phyloP scores from a whole-genome alignment of 2,329 filamentous ascomycete species.

The Didymella keratinophila region DNA sequence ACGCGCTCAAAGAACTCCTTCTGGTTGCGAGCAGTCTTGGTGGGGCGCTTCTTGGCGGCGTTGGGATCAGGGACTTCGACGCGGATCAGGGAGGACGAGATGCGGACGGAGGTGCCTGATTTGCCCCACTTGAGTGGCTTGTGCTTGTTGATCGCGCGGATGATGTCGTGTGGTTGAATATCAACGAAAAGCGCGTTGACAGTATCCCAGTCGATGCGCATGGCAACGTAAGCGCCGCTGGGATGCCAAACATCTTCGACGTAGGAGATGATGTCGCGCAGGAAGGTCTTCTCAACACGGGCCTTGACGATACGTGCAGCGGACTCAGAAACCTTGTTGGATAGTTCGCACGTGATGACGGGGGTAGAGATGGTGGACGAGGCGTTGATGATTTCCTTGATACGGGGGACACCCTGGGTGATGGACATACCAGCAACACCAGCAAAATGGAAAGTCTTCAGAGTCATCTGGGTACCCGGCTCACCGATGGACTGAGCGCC shows the following conservation, averaged over 20 bases:
- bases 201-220: conserved; percentile 81
- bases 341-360: conserved; percentile 85
- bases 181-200: conserved; percentile 84
- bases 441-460: conserved; percentile 99
- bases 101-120: conserved; percentile 64
- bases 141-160: conserved; percentile 76
- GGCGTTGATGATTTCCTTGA: conserved; percentile 99
- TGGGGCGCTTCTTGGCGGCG: conserved; percentile 37
- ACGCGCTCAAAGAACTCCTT: conserved; percentile 78
- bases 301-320: conserved; percentile 92
- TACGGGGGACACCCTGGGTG: conserved; percentile 97
- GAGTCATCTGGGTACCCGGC: conserved; percentile 97
- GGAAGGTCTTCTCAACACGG: conserved; percentile 91
- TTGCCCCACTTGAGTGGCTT: conserved; percentile 81
- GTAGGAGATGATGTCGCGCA: conserved; percentile 80
- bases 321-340: conserved; percentile 76
- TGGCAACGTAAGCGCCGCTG: conserved; percentile 75
- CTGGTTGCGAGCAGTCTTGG: conserved; percentile 50
- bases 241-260: conserved; percentile 90
- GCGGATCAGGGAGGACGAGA: conserved; percentile 65
- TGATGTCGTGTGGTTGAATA: conserved; percentile 76
- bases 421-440: conserved; percentile 99
- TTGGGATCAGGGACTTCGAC: conserved; percentile 69
- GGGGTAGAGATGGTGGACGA: conserved; percentile 93
- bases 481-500: conserved; percentile 98